Evolutionary conservation across 2,329 filamentous ascomycete genomes (phyloP), one percentile per base, ranked within the genome.

Genomic region (Trichoderma arundinaceum): DNA sequence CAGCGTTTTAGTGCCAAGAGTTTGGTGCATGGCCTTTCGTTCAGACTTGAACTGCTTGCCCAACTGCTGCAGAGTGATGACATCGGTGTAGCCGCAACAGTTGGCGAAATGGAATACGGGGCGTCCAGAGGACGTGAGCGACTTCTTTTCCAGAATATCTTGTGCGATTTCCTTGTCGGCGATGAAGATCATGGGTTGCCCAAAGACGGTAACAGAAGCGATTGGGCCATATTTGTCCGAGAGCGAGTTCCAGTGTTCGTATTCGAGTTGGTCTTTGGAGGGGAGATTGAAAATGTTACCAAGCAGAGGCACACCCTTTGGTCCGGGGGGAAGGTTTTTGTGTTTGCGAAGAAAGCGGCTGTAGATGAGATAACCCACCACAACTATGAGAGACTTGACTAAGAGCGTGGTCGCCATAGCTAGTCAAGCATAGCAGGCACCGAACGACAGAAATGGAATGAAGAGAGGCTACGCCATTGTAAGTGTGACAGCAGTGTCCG

Each of bases 221-320:
- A 73, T 53, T 0, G 72, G 69, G 1, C 74, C 74, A 46, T 75
- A 75, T 5, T 66, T 39, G 0, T 78, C 71, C 22, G 74, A 77
- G 60, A 75, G 71, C 49, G 73, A 71, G 3, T 73, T 53, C 76
- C 76, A 78, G 54, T 77, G 74, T 28, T 72, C 66, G 63, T 72
- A 73, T 41, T 77, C 73, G 0, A 69, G 72, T 7, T 64, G 66
- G 2, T 70, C 72, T 7, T 68, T 64, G 1, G 75, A 71, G 1
- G 81, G 81, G 17, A 84, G 69, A 67, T 84, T 80, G 3, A 72
- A 69, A 13, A 83, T 64, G 68, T 84, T 84, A 15, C 82, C 82
- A 12, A 84, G 54, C 1, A 83, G 41, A 0, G 80, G 78, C 7
- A 79, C 69, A 0, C 75, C 74, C 19, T 65, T 73, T 69, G 69